These are phyloP conservation scores for Albophoma yamanashiensis DNA, from an alignment of 2,329 filamentous ascomycete genomes.

Conservation along the genomic window DNA sequence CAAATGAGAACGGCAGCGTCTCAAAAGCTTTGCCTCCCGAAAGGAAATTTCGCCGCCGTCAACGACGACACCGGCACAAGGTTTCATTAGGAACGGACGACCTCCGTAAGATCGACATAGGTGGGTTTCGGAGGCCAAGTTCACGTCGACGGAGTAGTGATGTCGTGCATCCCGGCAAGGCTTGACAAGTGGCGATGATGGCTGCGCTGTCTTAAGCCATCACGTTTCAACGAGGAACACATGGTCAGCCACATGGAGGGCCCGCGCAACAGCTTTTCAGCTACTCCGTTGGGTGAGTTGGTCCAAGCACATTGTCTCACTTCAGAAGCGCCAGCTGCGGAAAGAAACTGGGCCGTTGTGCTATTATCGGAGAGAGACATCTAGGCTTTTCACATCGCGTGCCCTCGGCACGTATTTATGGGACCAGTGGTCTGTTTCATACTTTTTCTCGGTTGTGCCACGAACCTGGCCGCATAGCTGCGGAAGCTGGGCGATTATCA, in stretches of 20 bases:
- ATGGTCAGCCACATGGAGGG: conserved; percentile 21
- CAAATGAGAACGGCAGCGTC: too few species aligned
- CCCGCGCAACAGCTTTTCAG: conserved; percentile 1
- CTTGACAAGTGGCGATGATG: conserved; percentile 20
- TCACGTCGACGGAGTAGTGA: conserved; percentile 1
- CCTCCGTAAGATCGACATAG: background rate
- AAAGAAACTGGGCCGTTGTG: background rate
- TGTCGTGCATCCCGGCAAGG: conserved; percentile 10
- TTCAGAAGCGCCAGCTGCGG: conserved; percentile 2
- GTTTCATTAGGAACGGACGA: background rate
- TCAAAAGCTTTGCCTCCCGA: background rate
- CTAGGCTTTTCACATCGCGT: conserved; percentile 1
- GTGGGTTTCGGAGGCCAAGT: conserved; percentile 3
- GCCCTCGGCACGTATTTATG: background rate
- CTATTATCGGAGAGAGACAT: background rate
- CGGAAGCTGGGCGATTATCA: background rate
- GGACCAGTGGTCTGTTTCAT: background rate
- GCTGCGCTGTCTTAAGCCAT: conserved; percentile 15
- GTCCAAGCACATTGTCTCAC: conserved; percentile 8
- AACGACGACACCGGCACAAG: background rate
- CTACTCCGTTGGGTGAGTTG: background rate
- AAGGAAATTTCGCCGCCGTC: background rate
- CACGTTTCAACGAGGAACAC: conserved; percentile 26
- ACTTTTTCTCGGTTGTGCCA: background rate
- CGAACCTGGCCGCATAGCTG: background rate